A percentile compares a stretch with the other conserved stretches of the same genome.
Evolutionary conservation across 2,329 filamentous ascomycete species (phyloP).

Genomic region (Penicillium sp.): DNA sequence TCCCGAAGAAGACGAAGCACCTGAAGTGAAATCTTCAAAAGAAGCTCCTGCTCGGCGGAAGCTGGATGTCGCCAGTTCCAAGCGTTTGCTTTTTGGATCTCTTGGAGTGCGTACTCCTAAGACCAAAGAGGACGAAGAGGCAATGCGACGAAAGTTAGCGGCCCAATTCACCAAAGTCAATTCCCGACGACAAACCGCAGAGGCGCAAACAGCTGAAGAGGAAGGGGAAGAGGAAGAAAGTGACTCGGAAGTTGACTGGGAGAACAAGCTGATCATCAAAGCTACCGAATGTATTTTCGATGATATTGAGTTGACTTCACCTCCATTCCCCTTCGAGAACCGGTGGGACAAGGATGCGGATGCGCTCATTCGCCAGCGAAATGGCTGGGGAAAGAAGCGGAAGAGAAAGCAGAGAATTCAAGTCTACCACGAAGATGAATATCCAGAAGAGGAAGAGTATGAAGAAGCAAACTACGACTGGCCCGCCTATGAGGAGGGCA

Average conservation of each 20-base stretch:
- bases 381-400: slow-evolving; percentile 35
- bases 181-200: slow-evolving; percentile 25
- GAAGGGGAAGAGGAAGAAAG: slow-evolving; percentile 24
- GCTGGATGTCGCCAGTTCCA: slow-evolving; percentile 61
- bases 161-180: slow-evolving; percentile 46
- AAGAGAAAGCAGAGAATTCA: slow-evolving; percentile 55
- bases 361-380: slow-evolving; percentile 39
- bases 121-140: slow-evolving; percentile 65
- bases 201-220: slow-evolving; percentile 22
- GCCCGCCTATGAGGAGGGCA: slow-evolving; percentile 4
- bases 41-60: slow-evolving; percentile 33
- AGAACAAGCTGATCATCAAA: slow-evolving; percentile 67
- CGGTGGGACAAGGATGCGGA: slow-evolving; percentile 80
- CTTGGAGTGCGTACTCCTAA: slow-evolving; percentile 68
- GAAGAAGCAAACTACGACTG: slow-evolving; percentile 7
- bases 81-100: slow-evolving; percentile 69
- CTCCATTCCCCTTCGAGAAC: slow-evolving; percentile 86
- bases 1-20: slow-evolving; percentile 8
- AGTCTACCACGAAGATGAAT: slow-evolving; percentile 43
- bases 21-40: slow-evolving; percentile 18
- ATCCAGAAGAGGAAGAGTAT: slow-evolving; percentile 40
- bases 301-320: slow-evolving; percentile 65
- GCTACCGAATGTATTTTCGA: slow-evolving; percentile 84
- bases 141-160: slow-evolving; percentile 59
- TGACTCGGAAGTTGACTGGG: slow-evolving; percentile 66